Evolutionary conservation across 2,329 filamentous ascomycete genomes (phyloP), one percentile per base, ranked within the genome.

Genomic region (Ascochyta lentis): DNA sequence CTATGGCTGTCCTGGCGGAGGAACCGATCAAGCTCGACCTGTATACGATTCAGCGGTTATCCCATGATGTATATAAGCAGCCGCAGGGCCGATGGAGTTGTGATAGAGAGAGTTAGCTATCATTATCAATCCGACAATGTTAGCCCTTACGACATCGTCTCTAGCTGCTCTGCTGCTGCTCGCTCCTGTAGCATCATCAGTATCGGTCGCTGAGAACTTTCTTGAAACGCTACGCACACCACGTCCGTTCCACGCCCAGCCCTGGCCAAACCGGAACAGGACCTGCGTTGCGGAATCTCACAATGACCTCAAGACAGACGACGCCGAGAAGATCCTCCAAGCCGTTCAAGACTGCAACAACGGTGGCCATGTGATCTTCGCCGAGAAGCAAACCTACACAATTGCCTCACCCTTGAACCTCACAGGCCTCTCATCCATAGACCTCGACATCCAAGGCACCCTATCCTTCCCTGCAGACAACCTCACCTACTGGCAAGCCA

Each of bases 311-410:
- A 29, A 46, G n/a, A 48, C 47, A 12, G 56, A 58, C 33, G 56
- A 58, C 26, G 56, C 56, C 8, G 33, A 48, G 2, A 40, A 56
- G 42, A 56, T 62, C 41, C 35, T 55, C 2, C 37, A 47, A 33
- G 60, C 60, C 5, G 26, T 62, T 2, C 39, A 46, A 10, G 51
- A 50, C 10, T 62, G 60, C 51, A 58, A 62, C 15, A 19, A 54
- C 13, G 60, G 60, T 5, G 60, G 60, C 10, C 60, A 62, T 27
- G 54, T 62, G 9, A 48, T 62, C 27, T 60, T 62, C 34, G 49
- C 57, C 1, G 15, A 22, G 12, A 48, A 53, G 34, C 54, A 57
- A 2, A 49, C 51, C 15, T 62, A 60, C 48, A 51, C 52, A 6
- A 53, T 62, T 19, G 39, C 43, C 34, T 56, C 51, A 6, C 50